Evolutionary conservation across 2,329 filamentous ascomycete genomes (phyloP).

Genomic region (Pseudogymnoascus sp.): DNA sequence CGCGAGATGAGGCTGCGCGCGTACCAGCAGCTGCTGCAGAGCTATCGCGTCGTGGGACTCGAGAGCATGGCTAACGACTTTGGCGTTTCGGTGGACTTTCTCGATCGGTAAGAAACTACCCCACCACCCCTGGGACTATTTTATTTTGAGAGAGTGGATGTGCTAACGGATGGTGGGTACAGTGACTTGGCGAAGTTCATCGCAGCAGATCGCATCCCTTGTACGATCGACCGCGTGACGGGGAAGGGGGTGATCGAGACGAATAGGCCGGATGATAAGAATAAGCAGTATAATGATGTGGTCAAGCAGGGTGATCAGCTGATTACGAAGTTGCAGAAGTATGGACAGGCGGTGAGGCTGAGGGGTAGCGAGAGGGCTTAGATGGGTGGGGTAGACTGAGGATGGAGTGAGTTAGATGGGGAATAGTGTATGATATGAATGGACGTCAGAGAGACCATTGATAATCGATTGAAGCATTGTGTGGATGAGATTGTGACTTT

Average conservation of each 20-base stretch:
- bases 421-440: conserved; percentile 3
- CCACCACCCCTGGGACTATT: background rate
- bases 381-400: conserved; percentile 9
- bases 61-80: conserved; percentile 97
- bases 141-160: background rate
- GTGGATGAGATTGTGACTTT: background rate
- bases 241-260: conserved; percentile 97
- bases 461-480: background rate
- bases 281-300: conserved; percentile 98
- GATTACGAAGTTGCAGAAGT: conserved; percentile 99
- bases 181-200: conserved; percentile 97
- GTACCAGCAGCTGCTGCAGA: conserved; percentile 95
- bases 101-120: conserved; percentile 64
- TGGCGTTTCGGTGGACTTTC: conserved; percentile 90
- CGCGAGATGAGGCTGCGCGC: conserved; percentile 95
- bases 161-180: conserved; percentile 12
- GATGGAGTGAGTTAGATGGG: background rate
- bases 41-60: conserved; percentile 92
- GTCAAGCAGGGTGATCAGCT: conserved; percentile 96
- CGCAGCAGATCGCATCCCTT: conserved; percentile 84
- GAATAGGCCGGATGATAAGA: conserved; percentile 96
- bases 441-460: conserved; percentile 1
- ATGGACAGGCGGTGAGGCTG: conserved; percentile 89
- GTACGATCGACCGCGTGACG: conserved; percentile 94
- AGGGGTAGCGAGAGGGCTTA: conserved; percentile 89